These are phyloP conservation scores for Ascochyta rabiei DNA, from an alignment of 2,329 filamentous ascomycete genomes.

Conservation along the genomic window DNA sequence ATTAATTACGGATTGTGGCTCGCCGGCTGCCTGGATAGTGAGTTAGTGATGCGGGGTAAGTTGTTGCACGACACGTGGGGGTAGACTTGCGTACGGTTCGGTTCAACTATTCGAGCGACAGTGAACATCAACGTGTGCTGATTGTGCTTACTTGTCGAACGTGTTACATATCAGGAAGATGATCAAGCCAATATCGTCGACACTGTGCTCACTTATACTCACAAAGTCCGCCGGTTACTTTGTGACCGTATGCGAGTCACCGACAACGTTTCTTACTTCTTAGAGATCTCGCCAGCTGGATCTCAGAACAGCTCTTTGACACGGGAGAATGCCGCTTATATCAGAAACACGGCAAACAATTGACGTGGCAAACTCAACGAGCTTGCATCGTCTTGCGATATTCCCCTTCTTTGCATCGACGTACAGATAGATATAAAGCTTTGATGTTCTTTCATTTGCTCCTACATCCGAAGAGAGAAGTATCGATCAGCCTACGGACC, in stretches of 20 bases:
- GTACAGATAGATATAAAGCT: too few relatives aligned
- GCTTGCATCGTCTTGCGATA: too few relatives aligned
- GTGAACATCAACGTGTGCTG: neutral
- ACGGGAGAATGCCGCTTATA: too few relatives aligned
- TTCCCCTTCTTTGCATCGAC: too few relatives aligned
- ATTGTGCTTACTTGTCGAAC: neutral
- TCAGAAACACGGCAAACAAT: too few relatives aligned
- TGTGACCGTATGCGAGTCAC: neutral
- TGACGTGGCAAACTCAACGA: too few relatives aligned
- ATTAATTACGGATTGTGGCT: neutral
- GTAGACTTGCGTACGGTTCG: conserved; percentile 11
- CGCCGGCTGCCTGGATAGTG: neutral
- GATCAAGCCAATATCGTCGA: neutral
- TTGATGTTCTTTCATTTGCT: too few relatives aligned
- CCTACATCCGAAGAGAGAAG: too few relatives aligned
- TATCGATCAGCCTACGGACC: too few relatives aligned
- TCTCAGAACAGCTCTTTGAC: too few relatives aligned
- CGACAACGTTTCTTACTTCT: neutral
- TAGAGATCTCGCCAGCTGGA: neutral
- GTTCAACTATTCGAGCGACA: neutral
- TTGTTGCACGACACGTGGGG: conserved; percentile 11
- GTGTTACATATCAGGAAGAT: neutral
- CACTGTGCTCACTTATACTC: neutral
- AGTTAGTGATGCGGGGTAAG: conserved; percentile 8
- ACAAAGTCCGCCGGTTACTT: neutral